These are phyloP conservation scores for Danielia reshetovae DNA, from an alignment of 805 yeast genomes.

Conservation along the genomic window DNA sequence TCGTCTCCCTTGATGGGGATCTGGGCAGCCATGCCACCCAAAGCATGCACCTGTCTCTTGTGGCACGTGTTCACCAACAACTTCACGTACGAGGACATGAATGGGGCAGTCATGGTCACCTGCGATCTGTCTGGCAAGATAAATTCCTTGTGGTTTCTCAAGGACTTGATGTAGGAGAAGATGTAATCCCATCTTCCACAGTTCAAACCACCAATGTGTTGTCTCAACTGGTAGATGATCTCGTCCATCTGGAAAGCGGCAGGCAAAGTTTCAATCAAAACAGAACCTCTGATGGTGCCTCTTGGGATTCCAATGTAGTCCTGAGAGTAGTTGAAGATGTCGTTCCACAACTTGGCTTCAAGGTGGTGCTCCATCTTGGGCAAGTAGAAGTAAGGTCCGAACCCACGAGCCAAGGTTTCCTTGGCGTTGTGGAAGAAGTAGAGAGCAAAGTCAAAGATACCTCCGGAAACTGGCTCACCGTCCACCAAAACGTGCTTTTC, in stretches of 20 bases:
- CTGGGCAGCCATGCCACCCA: slow-evolving; percentile 91
- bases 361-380: slow-evolving; percentile 23
- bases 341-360: slow-evolving; percentile 22
- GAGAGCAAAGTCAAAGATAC: slow-evolving; percentile 19
- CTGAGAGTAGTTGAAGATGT: slow-evolving; percentile 19
- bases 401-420: slow-evolving; percentile 13
- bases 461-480: slow-evolving; percentile 19
- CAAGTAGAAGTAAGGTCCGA: slow-evolving; percentile 20
- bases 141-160: slow-evolving; percentile 40
- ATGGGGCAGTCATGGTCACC: slow-evolving; percentile 78
- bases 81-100: slow-evolving; percentile 75
- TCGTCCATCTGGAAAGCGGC: slow-evolving; percentile 25
- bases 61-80: slow-evolving; percentile 72
- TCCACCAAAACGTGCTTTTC: slow-evolving; percentile 18
- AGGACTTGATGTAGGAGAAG: slow-evolving; percentile 18
- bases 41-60: slow-evolving; percentile 75
- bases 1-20: slow-evolving; percentile 74
- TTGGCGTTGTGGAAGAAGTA: slow-evolving; percentile 19
- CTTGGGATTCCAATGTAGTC: slow-evolving; percentile 15
- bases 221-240: slow-evolving; percentile 19
- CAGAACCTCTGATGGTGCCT: slow-evolving; percentile 22
- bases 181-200: slow-evolving; percentile 25
- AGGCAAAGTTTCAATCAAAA: slow-evolving; percentile 20
- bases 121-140: slow-evolving; percentile 76
- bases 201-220: slow-evolving; percentile 19